Evolutionary conservation across 306 rosid species (phyloP).

Genomic region (Prunus armeniaca): DNA sequence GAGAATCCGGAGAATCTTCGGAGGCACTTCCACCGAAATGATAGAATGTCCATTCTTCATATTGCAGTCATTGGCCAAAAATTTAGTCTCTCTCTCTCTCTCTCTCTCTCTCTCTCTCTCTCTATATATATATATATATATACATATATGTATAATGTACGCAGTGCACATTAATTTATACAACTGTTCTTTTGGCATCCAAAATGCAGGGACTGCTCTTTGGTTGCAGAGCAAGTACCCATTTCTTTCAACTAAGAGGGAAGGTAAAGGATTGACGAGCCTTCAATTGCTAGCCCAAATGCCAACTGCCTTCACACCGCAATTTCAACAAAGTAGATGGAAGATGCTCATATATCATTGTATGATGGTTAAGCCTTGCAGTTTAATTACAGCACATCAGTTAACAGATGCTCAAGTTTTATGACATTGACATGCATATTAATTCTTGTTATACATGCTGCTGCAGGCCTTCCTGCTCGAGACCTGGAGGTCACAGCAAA

Average conservation of each 20-base stretch:
- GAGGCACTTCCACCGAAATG: background rate
- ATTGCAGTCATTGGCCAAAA: slow-evolving; percentile 1
- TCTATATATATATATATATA: no score
- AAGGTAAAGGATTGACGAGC: background rate
- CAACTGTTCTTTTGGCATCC: background rate
- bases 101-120: no score
- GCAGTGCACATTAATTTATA: no score
- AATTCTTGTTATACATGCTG: background rate
- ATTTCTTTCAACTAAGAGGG: background rate
- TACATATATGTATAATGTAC: no score
- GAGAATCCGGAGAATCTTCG: background rate
- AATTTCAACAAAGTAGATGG: background rate
- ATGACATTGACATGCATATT: background rate
- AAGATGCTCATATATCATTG: background rate
- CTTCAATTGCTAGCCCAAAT: slow-evolving; percentile 22
- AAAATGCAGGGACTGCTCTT: slow-evolving; percentile 11
- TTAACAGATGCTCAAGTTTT: no score
- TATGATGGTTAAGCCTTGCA: background rate
- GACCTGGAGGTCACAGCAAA: background rate
- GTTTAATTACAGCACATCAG: no score
- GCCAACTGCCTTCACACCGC: slow-evolving; percentile 16
- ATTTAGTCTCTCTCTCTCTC: background rate
- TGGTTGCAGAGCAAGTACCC: background rate
- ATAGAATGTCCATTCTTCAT: background rate
- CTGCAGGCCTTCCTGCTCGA: background rate